A percentile compares a stretch with the other conserved stretches of the same genome.
These are phyloP conservation scores for Colletotrichum musae DNA, from an alignment of 2,329 filamentous ascomycete genomes.

Conservation along the genomic window DNA sequence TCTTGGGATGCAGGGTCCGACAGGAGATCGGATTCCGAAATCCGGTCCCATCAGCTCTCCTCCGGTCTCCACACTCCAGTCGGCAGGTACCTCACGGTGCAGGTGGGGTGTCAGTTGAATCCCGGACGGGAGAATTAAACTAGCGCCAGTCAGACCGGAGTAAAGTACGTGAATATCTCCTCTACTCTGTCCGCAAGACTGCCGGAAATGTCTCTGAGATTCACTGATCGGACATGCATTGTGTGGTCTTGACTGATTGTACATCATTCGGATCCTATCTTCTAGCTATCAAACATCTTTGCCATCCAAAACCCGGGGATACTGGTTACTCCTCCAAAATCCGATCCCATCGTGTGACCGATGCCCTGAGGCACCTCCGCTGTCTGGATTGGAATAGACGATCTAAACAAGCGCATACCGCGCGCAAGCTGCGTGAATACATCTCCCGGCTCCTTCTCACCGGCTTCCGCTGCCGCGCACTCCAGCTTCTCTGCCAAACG, in stretches of 20 bases:
- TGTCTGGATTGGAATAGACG: background rate
- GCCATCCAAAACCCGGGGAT: background rate
- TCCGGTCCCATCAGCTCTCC: background rate
- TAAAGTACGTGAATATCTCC: no score
- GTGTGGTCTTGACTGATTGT: no score
- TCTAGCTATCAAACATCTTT: background rate
- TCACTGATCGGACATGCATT: no score
- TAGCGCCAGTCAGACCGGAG: no score
- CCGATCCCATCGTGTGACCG: background rate
- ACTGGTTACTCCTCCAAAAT: background rate
- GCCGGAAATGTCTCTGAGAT: no score
- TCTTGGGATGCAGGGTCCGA: no score
- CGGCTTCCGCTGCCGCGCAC: background rate
- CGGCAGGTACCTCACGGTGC: background rate
- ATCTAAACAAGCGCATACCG: background rate
- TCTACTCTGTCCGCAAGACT: no score
- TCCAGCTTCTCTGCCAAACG: constrained; percentile 5
- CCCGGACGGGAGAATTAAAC: background rate
- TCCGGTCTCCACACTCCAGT: background rate
- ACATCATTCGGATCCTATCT: no score
- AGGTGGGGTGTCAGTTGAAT: background rate
- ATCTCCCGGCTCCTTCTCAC: background rate
- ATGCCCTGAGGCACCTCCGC: background rate
- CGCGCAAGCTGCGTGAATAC: constrained; percentile 2
- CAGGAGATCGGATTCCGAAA: constrained; percentile 24